Evolutionary conservation across 2,329 filamentous ascomycete genomes (phyloP).

Genomic region (Ophiognomonia clavigignenti-juglandacearum): DNA sequence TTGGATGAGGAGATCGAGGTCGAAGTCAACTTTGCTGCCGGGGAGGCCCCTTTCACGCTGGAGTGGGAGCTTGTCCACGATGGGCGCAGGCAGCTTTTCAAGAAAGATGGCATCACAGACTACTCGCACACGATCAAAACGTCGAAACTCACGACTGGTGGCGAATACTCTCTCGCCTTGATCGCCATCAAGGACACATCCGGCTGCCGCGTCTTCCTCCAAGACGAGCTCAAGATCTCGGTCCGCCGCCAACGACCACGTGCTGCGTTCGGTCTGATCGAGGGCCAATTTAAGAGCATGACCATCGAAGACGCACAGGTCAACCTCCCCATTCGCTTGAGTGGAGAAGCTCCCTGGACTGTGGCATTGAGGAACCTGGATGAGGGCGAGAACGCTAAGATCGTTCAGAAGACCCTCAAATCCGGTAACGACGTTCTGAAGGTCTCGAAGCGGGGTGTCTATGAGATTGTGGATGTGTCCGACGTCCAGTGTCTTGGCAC

Average conservation of each 20-base stretch:
- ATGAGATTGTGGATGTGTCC: conserved; percentile 71
- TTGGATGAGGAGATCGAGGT: conserved; percentile 76
- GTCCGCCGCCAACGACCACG: conserved; percentile 87
- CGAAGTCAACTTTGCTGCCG: conserved; percentile 63
- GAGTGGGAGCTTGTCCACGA: conserved; percentile 93
- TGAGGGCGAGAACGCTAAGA: conserved; percentile 37
- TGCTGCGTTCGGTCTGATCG: conserved; percentile 78
- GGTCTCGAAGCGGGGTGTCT: conserved; percentile 65
- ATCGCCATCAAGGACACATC: conserved; percentile 82
- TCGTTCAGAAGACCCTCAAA: conserved; percentile 43
- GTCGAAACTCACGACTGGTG: conserved; percentile 68
- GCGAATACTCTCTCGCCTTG: conserved; percentile 83
- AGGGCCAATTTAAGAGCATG: conserved; percentile 69
- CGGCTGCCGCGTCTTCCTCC: conserved; percentile 79
- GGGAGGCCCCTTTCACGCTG: conserved; percentile 81
- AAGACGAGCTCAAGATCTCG: conserved; percentile 78
- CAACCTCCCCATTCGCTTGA: conserved; percentile 75
- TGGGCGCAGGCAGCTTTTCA: conserved; percentile 72
- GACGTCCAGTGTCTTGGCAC: conserved; percentile 80
- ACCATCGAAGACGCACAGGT: conserved; percentile 73
- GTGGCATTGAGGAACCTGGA: conserved; percentile 70
- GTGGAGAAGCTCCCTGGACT: conserved; percentile 80
- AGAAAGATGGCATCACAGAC: conserved; percentile 57
- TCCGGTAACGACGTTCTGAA: conserved; percentile 63
- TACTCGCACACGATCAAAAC: conserved; percentile 70